phyloP scores from a whole-genome alignment of 257 asterid species.

The Galeopsis tetrahit region DNA sequence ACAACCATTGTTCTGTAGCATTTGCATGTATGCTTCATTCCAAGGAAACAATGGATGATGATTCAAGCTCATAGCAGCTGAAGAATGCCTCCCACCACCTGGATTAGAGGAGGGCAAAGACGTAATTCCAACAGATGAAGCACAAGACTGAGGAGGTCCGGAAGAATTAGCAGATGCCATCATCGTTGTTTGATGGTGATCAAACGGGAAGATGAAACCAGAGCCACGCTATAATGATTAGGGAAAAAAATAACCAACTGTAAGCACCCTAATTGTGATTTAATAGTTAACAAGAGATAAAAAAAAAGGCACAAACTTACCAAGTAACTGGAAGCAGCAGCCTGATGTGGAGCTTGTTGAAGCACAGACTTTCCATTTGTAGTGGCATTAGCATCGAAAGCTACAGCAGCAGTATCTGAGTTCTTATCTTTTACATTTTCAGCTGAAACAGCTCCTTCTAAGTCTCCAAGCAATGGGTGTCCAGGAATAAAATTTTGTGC shows the following conservation, averaged over 20 bases:
- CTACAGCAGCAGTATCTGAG: conserved; percentile 43
- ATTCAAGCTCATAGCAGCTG: conserved; percentile 39
- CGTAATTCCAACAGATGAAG: conserved; percentile 34
- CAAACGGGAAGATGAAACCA: conserved; percentile 43
- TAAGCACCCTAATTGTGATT: neutral
- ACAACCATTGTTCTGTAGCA: conserved; percentile 46
- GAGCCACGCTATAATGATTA: conserved; percentile 43
- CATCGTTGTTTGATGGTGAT: conserved; percentile 41
- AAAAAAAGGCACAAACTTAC: conserved; percentile 37
- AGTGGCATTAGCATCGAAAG: conserved; percentile 30
- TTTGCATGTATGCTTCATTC: conserved; percentile 48
- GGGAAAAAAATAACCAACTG: conserved; percentile 21
- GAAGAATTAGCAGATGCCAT: conserved; percentile 39
- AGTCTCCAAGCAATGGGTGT: conserved; percentile 34
- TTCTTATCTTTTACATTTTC: conserved; percentile 40
- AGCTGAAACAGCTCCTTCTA: conserved; percentile 33
- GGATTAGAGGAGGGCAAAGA: conserved; percentile 40
- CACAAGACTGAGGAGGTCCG: conserved; percentile 44
- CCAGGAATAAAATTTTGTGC: conserved; percentile 33
- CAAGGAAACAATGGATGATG: conserved; percentile 39
- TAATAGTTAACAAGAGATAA: conserved; percentile 11
- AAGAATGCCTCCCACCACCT: conserved; percentile 37
- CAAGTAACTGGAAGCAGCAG: conserved; percentile 44
- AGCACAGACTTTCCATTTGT: conserved; percentile 34
- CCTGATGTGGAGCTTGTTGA: conserved; percentile 48